A percentile compares a stretch with the other conserved stretches of the same genome.
These are phyloP conservation scores for Microcyclospora pomicola DNA, from an alignment of 2,329 filamentous ascomycete genomes.

Conservation along the genomic window DNA sequence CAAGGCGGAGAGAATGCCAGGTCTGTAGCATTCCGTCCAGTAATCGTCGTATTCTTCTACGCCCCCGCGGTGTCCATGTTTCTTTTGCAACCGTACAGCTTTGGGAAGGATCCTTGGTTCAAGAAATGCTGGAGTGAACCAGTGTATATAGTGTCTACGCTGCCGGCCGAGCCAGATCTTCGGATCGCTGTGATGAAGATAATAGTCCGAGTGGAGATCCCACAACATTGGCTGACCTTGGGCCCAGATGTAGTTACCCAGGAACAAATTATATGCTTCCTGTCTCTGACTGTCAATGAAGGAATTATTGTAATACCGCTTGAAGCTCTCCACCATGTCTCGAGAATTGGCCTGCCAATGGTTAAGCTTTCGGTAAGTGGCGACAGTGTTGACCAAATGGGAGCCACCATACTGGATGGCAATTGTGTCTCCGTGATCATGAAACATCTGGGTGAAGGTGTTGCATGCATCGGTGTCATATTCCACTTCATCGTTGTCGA, in stretches of 20 bases:
- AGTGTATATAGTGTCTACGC: conserved; percentile 64
- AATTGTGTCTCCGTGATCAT: conserved; percentile 94
- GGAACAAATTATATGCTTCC: conserved; percentile 93
- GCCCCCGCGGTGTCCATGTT: conserved; percentile 7
- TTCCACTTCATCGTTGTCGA: conserved; percentile 62
- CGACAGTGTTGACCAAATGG: conserved; percentile 97
- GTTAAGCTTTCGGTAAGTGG: conserved; percentile 96
- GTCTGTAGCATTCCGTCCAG: conserved; percentile 94
- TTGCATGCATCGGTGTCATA: conserved; percentile 96
- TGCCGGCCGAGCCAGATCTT: conserved; percentile 52
- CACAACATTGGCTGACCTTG: conserved; percentile 89
- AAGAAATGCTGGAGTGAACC: conserved; percentile 68
- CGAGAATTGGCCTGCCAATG: conserved; percentile 96
- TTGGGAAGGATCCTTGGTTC: conserved; percentile 47
- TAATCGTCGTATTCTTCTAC: conserved; percentile 72
- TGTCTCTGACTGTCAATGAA: conserved; percentile 96
- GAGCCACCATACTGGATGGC: conserved; percentile 95
- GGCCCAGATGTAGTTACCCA: conserved; percentile 85
- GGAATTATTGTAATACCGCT: conserved; percentile 96
- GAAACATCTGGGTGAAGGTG: conserved; percentile 91
- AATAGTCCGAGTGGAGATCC: conserved; percentile 91
- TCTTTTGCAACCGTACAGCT: conserved; percentile 1
- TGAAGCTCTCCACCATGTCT: conserved; percentile 99
- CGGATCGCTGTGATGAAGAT: conserved; percentile 82
- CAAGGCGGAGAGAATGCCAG: conserved; percentile 74